Evolutionary conservation across 2,329 filamentous ascomycete species (phyloP), one percentile per base, ranked within the genome.

Genomic region (Penicillium sp.): DNA sequence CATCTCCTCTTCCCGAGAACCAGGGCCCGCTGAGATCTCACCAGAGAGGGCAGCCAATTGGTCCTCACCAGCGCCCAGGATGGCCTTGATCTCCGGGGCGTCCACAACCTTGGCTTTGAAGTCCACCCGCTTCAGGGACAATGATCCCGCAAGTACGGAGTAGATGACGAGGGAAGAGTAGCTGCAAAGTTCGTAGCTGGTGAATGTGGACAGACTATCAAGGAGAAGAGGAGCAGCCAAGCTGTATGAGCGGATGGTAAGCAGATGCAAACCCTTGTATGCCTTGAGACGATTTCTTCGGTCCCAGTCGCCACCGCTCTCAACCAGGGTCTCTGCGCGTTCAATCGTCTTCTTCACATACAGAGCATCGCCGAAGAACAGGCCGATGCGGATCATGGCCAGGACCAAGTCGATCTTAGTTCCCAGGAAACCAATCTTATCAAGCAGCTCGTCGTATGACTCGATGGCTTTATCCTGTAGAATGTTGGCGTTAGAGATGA

Each of bases 41-140:
- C 93, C 92, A 29, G 88, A 87, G 22, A 97, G 81, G 0, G 91
- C 92, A 31, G 91, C 83, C 54, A 96, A 81, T 77, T 93, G 93
- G 71, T 97, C 93, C 68, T 96, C 90, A 24, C 88, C 88, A 66
- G 93, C 88, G 57, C 93, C 95, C 24, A 99, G 86, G 62, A 99
- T 96, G 37, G 95, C 95, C 79, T 95, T 96, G 79, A 99, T 97
- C 79, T 99, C 95, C 13, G 95, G 93, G 8, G 95, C 95, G 75
- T 99, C 95, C 42, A 99, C 93, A 26, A 99, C 95, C 82, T 98
- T 98, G 64, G 90, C 90, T 83, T 99, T 99, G 85, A 99, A 99
- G 76, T 99, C 95, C 33, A 97, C 91, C 49, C 95, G 90, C 81
- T 97, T 96, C 55, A 99, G 85, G 46, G 93, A 95, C 24, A 98